Evolutionary conservation across 768 basidiomycete genomes (phyloP), one percentile per base, ranked within the genome.

Genomic region (Boletus sensibilis): DNA sequence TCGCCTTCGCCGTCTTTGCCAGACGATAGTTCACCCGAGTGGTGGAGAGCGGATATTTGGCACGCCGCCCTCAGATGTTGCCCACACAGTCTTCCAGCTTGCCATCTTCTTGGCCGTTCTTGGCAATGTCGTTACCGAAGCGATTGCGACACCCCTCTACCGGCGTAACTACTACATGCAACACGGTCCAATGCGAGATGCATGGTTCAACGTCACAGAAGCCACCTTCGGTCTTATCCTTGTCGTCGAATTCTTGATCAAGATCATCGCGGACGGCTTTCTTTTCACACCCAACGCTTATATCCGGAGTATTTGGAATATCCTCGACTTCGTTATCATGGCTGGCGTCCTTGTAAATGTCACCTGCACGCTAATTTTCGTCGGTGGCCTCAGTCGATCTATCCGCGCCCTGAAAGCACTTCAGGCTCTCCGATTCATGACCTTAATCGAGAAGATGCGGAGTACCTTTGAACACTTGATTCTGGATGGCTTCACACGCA

Each of bases 281-380:
- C 66, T 89, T 14, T 94, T 94, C 74, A 87, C 90, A 0, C 94
- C 94, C 0, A 94, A 94, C 63, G 93, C 94, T 0, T 98, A 98
- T 68, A 70, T 97, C 29, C 86, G 87, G 27, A 91, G 90, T 58
- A 86, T 94, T 9, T 98, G 94, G 94, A 98, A 98, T 69, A 71
- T 88, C 63, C 75, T 98, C 55, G 96, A 98, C 73, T 87, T 95
- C 62, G 69, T 92, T 67, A 88, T 98, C 68, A 83, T 98, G 76
- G 69, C 76, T 34, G 89, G 92, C 6, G 72, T 96, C 31, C 71
- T 94, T 25, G 78, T 88, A 66, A 94, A 92, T 58, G 79, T 90
- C 49, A 78, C 81, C 0, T 88, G 86, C 0, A 83, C 82, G 1
- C 74, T 96, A 37, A 76, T 90, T 56, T 87, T 90, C 67, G 76